Conservation (phyloP, 2,329 filamentous ascomycete genomes). For the Myriosclerotinia duriaeana region DNA sequence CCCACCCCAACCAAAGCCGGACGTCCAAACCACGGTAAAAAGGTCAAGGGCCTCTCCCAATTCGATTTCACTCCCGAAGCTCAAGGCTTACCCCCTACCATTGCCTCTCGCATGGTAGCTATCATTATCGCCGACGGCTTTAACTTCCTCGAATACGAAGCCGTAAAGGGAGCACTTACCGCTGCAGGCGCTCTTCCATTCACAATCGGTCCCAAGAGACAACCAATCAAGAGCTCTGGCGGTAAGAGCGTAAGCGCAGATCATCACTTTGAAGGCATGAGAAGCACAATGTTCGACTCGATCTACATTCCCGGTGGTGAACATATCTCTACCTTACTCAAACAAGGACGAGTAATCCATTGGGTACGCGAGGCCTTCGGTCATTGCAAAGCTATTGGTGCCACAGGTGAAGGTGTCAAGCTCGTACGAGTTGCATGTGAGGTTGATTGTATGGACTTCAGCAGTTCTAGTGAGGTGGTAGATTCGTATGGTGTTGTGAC, state of each 20-base stretch:
- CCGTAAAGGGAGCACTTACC: conserved; percentile 62
- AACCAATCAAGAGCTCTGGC: conserved; percentile 50
- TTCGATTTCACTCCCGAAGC: conserved; percentile 60
- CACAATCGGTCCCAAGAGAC: conserved; percentile 69
- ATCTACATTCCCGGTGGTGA: conserved; percentile 73
- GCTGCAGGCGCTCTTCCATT: conserved; percentile 66
- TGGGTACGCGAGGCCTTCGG: conserved; percentile 80
- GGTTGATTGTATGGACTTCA: conserved; percentile 49
- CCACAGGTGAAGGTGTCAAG: conserved; percentile 68
- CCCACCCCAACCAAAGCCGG: conserved; percentile 54
- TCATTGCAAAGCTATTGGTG: conserved; percentile 76
- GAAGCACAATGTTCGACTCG: conserved; percentile 79
- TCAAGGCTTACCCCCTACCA: conserved; percentile 55
- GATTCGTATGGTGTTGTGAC: conserved; percentile 80
- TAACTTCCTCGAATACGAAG: conserved; percentile 63
- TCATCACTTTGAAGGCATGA: conserved; percentile 77
- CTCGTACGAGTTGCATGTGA: conserved; percentile 54
- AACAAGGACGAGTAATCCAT: conserved; percentile 71
- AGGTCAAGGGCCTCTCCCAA: conserved; percentile 66
- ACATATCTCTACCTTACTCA: conserved; percentile 60
- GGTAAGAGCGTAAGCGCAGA: conserved; percentile 62
- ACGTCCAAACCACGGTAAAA: conserved; percentile 64
- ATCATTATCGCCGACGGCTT: conserved; percentile 79
- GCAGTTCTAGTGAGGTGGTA: conserved; percentile 46
- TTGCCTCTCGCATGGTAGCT: conserved; percentile 69